Evolutionary conservation across 352 stramenopile species (phyloP).

Genomic region (Pythium vanterpoolii): DNA sequence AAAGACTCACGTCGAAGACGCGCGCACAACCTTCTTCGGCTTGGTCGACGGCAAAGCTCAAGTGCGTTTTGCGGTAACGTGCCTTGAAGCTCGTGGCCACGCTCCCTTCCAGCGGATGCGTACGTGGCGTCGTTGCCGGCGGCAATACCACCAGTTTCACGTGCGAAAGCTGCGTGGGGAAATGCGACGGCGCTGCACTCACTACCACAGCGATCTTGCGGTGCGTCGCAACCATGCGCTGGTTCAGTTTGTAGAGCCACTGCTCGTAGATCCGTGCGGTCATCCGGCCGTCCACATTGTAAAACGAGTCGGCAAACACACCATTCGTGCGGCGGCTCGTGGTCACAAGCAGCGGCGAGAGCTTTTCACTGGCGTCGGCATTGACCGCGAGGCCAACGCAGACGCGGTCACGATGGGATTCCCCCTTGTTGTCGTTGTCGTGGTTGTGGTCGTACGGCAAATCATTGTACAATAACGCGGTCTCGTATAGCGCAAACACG

Average conservation of each 20-base stretch:
- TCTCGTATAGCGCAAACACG: constrained; percentile 18
- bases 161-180: constrained; percentile 15
- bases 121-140: not conserved
- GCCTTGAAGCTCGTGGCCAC: constrained; percentile 22
- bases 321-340: constrained; percentile 7
- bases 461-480: constrained; percentile 15
- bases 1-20: constrained; percentile 15
- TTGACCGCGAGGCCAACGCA: constrained; percentile 20
- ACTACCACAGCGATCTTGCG: constrained; percentile 14
- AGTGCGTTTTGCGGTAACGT: constrained; percentile 15
- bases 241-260: constrained; percentile 25
- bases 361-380: constrained; percentile 19
- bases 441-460: constrained; percentile 6
- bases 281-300: constrained; percentile 17
- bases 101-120: constrained; percentile 11
- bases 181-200: constrained; percentile 11
- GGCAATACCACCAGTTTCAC: constrained; percentile 10
- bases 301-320: constrained; percentile 10
- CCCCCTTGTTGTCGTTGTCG: not conserved
- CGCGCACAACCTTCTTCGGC: constrained; percentile 7
- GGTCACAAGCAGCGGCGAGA: constrained; percentile 16
- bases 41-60: constrained; percentile 23
- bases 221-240: constrained; percentile 13
- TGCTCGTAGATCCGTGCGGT: constrained; percentile 21
- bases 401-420: constrained; percentile 3